Evolutionary conservation across 73 alveolate genomes (phyloP).

Genomic region (Tetrahymena malaccensis): DNA sequence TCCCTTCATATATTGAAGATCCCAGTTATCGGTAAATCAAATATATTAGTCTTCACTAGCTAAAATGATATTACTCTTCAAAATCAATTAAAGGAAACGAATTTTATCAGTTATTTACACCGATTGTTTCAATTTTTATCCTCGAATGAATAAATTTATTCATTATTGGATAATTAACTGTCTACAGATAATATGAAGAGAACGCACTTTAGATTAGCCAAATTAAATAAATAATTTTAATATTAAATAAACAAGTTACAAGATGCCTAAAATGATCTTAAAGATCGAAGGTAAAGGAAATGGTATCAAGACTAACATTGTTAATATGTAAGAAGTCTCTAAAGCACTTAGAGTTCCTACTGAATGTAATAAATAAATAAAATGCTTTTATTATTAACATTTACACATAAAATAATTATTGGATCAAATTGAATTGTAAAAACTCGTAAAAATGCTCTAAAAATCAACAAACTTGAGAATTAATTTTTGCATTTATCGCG

Average conservation of each 20-base stretch:
- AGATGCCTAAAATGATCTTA: slow-evolving; percentile 75
- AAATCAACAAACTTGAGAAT: neutral
- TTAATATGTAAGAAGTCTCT: slow-evolving; percentile 74
- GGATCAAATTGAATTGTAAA: neutral
- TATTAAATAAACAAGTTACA: slow-evolving; percentile 40
- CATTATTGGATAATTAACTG: neutral
- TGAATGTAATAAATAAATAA: slow-evolving; percentile 25
- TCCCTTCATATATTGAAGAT: slow-evolving; percentile 77
- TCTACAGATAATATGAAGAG: neutral
- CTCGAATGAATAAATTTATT: neutral
- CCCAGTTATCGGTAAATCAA: slow-evolving; percentile 47
- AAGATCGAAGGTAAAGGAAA: slow-evolving; percentile 77
- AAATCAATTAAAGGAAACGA: neutral
- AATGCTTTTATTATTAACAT: neutral
- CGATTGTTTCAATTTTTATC: neutral
- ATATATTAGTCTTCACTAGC: neutral
- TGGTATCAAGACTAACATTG: slow-evolving; percentile 75
- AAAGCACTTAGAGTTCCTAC: slow-evolving; percentile 70
- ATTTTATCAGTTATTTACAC: neutral
- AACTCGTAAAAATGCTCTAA: neutral
- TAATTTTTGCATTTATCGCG: no score
- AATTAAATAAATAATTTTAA: neutral
- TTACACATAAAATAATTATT: neutral
- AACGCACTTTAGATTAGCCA: neutral
- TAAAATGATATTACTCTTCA: neutral